Evolutionary conservation across 2,329 filamentous ascomycete genomes (phyloP).

Genomic region (Hyphodiscus sp.): DNA sequence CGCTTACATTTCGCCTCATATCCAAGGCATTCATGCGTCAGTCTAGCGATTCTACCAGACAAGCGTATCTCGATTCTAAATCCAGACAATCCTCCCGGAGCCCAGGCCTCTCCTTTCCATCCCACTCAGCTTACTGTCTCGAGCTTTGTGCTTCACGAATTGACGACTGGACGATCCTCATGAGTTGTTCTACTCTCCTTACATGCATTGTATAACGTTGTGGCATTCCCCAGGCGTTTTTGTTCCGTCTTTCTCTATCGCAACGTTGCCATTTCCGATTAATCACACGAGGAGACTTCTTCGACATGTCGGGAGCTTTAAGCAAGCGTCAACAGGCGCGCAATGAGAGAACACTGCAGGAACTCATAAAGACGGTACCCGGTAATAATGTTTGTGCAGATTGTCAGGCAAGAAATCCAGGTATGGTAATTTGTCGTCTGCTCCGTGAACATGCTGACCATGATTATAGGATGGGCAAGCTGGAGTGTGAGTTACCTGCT

Average conservation of each 20-base stretch:
- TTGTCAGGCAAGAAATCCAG: constrained; percentile 85
- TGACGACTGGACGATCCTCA: constrained; percentile 14
- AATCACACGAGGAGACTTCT: constrained; percentile 1
- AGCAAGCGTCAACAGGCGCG: constrained; percentile 97
- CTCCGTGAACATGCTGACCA: constrained; percentile 9
- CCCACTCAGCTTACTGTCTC: neutral
- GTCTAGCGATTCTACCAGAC: neutral
- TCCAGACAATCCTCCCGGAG: neutral
- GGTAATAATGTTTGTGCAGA: constrained; percentile 95
- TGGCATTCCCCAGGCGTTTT: constrained; percentile 4
- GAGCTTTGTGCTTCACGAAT: neutral
- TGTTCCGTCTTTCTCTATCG: neutral
- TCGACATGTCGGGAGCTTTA: constrained; percentile 61
- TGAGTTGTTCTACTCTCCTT: constrained; percentile 15
- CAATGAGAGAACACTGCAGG: constrained; percentile 87
- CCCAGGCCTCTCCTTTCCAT: neutral
- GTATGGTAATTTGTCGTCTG: constrained; percentile 42
- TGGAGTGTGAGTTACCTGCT: constrained; percentile 29
- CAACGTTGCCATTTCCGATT: constrained; percentile 7
- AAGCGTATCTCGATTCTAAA: neutral
- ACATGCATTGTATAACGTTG: constrained; percentile 21
- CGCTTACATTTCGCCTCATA: neutral
- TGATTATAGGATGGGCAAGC: constrained; percentile 29
- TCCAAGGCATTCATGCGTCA: neutral
- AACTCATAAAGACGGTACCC: constrained; percentile 74